Evolutionary conservation across 768 basidiomycete species (phyloP).

Genomic region (Termitomyces sp.): DNA sequence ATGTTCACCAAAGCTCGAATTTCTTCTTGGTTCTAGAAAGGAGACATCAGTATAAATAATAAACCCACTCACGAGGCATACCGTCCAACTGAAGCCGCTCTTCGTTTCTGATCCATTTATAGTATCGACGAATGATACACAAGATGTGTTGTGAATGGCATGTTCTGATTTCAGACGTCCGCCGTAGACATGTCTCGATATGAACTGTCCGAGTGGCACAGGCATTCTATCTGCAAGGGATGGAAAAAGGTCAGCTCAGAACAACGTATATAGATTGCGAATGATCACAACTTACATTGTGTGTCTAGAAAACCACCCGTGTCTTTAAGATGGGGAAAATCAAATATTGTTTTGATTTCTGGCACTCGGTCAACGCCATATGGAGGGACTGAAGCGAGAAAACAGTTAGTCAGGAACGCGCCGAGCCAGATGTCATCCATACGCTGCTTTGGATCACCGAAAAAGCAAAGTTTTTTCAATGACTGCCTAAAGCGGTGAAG

Average conservation of each 20-base stretch:
- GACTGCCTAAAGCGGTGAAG: slow-evolving; percentile 32
- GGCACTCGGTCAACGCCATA: slow-evolving; percentile 36
- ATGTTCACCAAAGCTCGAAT: slow-evolving; percentile 33
- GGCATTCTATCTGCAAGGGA: slow-evolving; percentile 44
- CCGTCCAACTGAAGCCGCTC: slow-evolving; percentile 39
- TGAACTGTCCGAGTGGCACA: slow-evolving; percentile 38
- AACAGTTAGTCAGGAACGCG: not conserved
- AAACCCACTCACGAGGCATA: slow-evolving; percentile 13
- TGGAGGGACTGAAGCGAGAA: slow-evolving; percentile 37
- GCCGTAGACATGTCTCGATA: slow-evolving; percentile 38
- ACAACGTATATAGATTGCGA: not conserved
- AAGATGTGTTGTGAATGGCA: slow-evolving; percentile 21
- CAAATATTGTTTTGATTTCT: slow-evolving; percentile 39
- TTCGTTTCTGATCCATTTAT: slow-evolving; percentile 28
- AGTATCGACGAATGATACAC: slow-evolving; percentile 41
- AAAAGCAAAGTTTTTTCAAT: slow-evolving; percentile 42
- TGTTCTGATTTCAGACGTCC: slow-evolving; percentile 34
- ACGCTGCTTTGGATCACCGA: slow-evolving; percentile 52
- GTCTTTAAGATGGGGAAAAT: slow-evolving; percentile 31
- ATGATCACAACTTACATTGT: slow-evolving; percentile 32
- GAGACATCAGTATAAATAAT: not conserved
- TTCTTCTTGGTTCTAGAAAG: slow-evolving; percentile 35
- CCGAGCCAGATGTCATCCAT: slow-evolving; percentile 10
- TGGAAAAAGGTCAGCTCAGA: not conserved
- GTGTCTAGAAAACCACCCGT: slow-evolving; percentile 35